These are phyloP conservation scores for Phytophthora pseudosyringae DNA, from an alignment of 352 stramenopile species.

Conservation along the genomic window DNA sequence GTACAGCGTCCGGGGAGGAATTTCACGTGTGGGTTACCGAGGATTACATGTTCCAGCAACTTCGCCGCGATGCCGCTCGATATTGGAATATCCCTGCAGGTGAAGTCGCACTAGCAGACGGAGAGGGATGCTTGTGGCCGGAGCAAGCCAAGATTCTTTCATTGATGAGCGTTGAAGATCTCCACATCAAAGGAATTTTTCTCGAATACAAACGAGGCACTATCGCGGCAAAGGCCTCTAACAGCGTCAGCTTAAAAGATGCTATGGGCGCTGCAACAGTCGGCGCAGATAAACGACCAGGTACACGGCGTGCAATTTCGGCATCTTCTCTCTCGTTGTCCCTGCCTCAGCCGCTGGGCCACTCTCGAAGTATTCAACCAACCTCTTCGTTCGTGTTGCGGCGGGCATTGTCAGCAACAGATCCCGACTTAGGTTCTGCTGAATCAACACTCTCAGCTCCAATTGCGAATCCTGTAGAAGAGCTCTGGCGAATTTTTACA, in stretches of 20 bases:
- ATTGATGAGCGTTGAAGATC: conserved; percentile 58
- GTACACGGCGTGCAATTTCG: conserved; percentile 20
- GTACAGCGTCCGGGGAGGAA: conserved; percentile 56
- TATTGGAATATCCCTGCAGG: conserved; percentile 68
- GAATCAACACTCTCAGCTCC: background rate
- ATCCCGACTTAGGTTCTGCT: conserved; percentile 14
- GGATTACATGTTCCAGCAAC: conserved; percentile 79
- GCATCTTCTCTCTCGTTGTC: conserved; percentile 23
- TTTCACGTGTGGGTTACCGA: conserved; percentile 74
- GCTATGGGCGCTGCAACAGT: conserved; percentile 20
- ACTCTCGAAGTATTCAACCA: conserved; percentile 7
- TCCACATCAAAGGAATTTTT: conserved; percentile 55
- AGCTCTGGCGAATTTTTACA: conserved; percentile 82
- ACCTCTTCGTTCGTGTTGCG: conserved; percentile 14
- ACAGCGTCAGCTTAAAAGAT: conserved; percentile 34
- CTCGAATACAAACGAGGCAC: conserved; percentile 56
- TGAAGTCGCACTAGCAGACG: conserved; percentile 58
- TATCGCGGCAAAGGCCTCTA: conserved; percentile 15
- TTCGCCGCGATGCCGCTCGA: conserved; percentile 66
- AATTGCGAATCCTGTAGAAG: conserved; percentile 50
- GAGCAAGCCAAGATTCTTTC: conserved; percentile 78
- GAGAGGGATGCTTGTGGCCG: conserved; percentile 76
- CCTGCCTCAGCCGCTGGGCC: conserved; percentile 8
- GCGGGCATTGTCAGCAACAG: conserved; percentile 16
- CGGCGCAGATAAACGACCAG: conserved; percentile 19